Evolutionary conservation across 768 basidiomycete species (phyloP), one percentile per base, ranked within the genome.

Genomic region (Leccinellum luteum): DNA sequence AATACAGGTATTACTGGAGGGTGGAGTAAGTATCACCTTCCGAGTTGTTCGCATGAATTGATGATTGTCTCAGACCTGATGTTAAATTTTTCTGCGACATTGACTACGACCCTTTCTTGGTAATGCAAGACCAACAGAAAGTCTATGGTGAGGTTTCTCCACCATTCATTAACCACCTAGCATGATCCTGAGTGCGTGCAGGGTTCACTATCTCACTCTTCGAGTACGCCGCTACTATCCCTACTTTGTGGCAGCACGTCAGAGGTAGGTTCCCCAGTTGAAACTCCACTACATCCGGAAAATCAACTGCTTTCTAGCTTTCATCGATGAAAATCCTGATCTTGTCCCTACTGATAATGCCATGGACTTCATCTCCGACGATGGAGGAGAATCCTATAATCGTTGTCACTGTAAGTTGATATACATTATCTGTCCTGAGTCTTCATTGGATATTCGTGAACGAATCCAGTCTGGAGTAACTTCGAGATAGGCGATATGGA

Each of bases 401-500:
- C 74, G 81, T n/a, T 92, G 90, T 66, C 88, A 90, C 60, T 90
- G 86, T 89, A 62, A 60, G 84, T 78, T 47, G 74, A 54, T 35
- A 34, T 44, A 43, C 47, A 28, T 4, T 41, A 8, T 21, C 13
- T 30, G 25, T 13, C 15, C n/a, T 21, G 17, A 35, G 52, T 9
- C 30, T 45, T 57, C 51, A 48, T 27, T 13, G 12, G 3, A 6
- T 41, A 43, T 9, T 23, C 72, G 64, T 73, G 72, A 73, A 67
- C 76, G 75, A 21, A 50, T 32, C 49, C 59, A 84, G 83, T 84
- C 73, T 84, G 84, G 83, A 80, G 78, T 56, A 85, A 85, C 60
- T 94, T 94, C 60, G 91, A 90, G 73, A 96, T 98, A 58, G 93
- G 84, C 3, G 85, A 87, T 66, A 84, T 97, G 78, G 85, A 92